Evolutionary conservation across 331 rosid genomes (phyloP).

Genomic region (Pyrus hybrid): DNA sequence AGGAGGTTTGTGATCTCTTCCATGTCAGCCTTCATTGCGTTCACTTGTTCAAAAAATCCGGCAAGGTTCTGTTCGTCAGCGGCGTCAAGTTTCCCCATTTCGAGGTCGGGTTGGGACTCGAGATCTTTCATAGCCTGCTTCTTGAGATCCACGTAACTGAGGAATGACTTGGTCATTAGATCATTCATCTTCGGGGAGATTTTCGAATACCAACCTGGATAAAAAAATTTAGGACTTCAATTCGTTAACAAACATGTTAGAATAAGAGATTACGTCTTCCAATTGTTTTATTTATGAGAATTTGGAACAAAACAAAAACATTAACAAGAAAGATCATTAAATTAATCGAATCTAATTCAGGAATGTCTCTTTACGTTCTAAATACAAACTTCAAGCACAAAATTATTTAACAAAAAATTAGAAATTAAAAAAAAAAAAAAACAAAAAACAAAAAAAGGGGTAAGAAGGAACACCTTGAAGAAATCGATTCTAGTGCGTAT

Average conservation of each 20-base stretch:
- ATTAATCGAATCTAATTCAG: no score
- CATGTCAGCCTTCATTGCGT: neutral
- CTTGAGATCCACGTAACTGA: neutral
- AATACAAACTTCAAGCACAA: no score
- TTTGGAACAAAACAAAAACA: no score
- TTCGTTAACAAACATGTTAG: neutral
- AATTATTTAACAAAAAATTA: no score
- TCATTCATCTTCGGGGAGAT: slow-evolving; percentile 6
- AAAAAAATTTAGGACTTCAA: neutral
- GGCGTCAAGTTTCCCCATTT: neutral
- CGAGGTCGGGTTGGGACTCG: neutral
- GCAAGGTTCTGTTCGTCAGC: neutral
- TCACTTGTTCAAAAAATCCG: neutral
- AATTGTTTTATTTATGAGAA: neutral
- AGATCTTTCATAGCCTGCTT: neutral
- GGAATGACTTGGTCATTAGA: slow-evolving; percentile 4
- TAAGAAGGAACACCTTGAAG: no score
- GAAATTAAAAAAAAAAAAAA: no score
- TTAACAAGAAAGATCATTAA: no score
- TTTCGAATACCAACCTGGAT: neutral
- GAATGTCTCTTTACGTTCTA: no score
- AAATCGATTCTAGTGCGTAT: no score
- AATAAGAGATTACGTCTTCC: neutral
- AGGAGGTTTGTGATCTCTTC: slow-evolving; percentile 11
- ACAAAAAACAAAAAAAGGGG: no score